Percentiles rank a stretch among this genome's conserved stretches.
Conservation (phyloP, 495 filamentous ascomycete genomes). For the Penicillium tannophilum region DNA sequence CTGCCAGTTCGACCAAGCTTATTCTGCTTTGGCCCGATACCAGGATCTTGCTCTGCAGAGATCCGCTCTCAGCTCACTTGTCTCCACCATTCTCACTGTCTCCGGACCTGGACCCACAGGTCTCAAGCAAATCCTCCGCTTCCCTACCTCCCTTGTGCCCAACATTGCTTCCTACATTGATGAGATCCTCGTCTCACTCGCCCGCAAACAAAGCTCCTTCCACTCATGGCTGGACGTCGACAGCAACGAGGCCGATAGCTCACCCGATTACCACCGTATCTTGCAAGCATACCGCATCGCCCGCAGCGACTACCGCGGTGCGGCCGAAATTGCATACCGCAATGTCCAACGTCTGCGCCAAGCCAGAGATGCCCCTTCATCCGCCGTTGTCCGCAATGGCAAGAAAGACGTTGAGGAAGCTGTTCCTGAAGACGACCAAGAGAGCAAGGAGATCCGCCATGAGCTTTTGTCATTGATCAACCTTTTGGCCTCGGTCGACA, state of each 20-base stretch:
- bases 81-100: constrained; percentile 70
- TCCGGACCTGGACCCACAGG: constrained; percentile 56
- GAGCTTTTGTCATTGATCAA: constrained; percentile 88
- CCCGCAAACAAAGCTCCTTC: constrained; percentile 40
- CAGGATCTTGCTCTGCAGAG: constrained; percentile 66
- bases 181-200: constrained; percentile 63
- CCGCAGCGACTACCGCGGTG: constrained; percentile 84
- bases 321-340: constrained; percentile 73
- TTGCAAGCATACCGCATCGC: constrained; percentile 87
- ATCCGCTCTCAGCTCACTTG: constrained; percentile 63
- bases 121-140: constrained; percentile 63
- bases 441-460: constrained; percentile 55
- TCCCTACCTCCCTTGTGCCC: constrained; percentile 65
- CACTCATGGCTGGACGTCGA: constrained; percentile 38
- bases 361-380: constrained; percentile 51
- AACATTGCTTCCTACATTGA: constrained; percentile 78
- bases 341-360: constrained; percentile 59
- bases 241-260: constrained; percentile 32
- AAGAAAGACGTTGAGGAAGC: constrained; percentile 48
- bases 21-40: constrained; percentile 73
- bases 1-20: constrained; percentile 78
- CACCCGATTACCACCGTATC: constrained; percentile 69
- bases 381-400: constrained; percentile 40
- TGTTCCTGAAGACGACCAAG: constrained; percentile 55
- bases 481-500: constrained; percentile 77